These are phyloP conservation scores for Cladobotryum mycophilum DNA, from an alignment of 2,329 filamentous ascomycete species.

Conservation along the genomic window DNA sequence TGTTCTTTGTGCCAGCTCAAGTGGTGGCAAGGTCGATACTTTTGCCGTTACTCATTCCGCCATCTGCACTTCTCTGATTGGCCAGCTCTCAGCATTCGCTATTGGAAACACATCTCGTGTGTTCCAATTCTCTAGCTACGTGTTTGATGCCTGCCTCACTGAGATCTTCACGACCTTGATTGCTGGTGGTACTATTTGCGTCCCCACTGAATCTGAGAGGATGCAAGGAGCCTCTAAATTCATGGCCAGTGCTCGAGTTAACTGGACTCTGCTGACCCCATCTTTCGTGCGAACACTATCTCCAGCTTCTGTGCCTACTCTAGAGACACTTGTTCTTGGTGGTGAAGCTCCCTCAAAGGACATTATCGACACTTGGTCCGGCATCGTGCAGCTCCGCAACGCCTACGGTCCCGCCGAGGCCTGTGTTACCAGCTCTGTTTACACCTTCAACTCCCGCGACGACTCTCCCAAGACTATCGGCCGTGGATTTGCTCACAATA, in stretches of 20 bases:
- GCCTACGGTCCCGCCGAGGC: conserved; percentile 8
- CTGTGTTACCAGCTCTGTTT: background rate
- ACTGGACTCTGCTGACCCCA: conserved; percentile 2
- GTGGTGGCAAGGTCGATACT: conserved; percentile 5
- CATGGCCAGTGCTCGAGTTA: background rate
- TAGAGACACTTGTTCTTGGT: background rate
- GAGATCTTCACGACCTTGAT: conserved; percentile 10
- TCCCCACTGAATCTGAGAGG: conserved; percentile 10
- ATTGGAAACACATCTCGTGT: background rate
- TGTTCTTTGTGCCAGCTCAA: conserved; percentile 5
- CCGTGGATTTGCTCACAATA: background rate
- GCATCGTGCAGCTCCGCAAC: background rate
- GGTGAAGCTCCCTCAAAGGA: conserved; percentile 8
- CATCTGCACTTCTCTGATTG: background rate
- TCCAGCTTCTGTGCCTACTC: background rate
- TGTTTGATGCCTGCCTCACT: conserved; percentile 11
- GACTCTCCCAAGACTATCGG: conserved; percentile 3
- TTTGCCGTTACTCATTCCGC: conserved; percentile 2
- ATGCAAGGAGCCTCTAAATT: background rate
- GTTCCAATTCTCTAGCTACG: conserved; percentile 14
- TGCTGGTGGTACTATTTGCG: conserved; percentile 7
- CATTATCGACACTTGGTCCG: conserved; percentile 7
- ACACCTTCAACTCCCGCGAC: background rate
- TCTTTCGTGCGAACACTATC: background rate
- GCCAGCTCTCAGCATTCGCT: background rate